Conservation (phyloP, 2,329 filamentous ascomycete species). For the Orbilia javanica region DNA sequence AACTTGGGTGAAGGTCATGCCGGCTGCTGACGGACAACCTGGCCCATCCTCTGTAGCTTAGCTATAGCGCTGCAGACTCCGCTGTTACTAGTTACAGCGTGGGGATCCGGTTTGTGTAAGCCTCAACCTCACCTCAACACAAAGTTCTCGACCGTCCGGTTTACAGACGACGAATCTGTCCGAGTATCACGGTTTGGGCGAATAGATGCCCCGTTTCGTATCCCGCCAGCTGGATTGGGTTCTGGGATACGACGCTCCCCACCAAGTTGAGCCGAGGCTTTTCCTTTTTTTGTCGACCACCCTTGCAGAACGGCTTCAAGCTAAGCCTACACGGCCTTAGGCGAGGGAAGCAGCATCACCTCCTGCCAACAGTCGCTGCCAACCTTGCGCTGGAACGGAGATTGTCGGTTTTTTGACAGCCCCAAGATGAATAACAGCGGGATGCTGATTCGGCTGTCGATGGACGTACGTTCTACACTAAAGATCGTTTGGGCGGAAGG, state of each 20-base stretch:
- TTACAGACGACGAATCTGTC: neutral
- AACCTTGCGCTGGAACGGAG: neutral
- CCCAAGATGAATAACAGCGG: conserved; percentile 4
- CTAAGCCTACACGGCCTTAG: neutral
- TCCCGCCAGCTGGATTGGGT: conserved; percentile 32
- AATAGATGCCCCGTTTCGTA: conserved; percentile 34
- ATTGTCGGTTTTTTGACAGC: neutral
- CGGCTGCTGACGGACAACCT: conserved; percentile 8
- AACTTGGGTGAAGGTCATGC: neutral
- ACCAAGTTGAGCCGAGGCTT: conserved; percentile 13
- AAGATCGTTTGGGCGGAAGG: neutral
- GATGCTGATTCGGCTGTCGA: neutral
- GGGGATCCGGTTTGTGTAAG: neutral
- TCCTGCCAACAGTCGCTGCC: neutral
- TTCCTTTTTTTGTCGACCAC: conserved; percentile 21
- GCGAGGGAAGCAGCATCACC: neutral
- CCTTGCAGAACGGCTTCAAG: neutral
- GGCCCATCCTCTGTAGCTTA: neutral
- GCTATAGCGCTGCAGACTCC: neutral
- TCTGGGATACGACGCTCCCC: conserved; percentile 35
- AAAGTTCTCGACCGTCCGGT: neutral
- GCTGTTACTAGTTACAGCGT: too few species aligned
- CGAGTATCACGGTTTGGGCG: neutral
- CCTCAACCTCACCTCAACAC: neutral
- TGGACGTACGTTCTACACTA: neutral